Conservation (phyloP, 331 rosid species). For the Malus hybrid region DNA sequence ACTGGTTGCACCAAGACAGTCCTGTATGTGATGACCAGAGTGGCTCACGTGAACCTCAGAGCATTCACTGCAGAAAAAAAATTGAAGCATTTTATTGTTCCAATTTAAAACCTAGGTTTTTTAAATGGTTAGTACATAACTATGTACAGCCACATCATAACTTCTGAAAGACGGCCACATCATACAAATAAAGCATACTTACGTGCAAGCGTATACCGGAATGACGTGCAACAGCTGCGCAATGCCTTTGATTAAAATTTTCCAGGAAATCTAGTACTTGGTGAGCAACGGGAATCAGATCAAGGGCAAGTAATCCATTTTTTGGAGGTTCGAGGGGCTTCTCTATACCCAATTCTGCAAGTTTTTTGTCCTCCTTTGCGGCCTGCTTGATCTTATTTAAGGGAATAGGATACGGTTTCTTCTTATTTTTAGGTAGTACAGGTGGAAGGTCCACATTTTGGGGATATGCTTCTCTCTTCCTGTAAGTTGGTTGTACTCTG, state of each 20-base stretch:
- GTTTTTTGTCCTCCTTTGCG: conserved; percentile 51
- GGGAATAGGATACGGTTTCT: conserved; percentile 85
- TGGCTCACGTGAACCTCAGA: conserved; percentile 82
- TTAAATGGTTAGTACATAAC: background rate
- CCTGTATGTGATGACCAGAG: conserved; percentile 60
- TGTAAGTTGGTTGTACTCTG: conserved; percentile 20
- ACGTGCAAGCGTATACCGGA: conserved; percentile 91
- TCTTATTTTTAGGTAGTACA: conserved; percentile 58
- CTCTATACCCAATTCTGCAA: conserved; percentile 80
- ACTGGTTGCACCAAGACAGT: conserved; percentile 54
- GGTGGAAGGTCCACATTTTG: conserved; percentile 85
- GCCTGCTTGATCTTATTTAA: conserved; percentile 59
- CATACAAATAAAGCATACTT: conserved; percentile 2
- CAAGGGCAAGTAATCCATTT: conserved; percentile 76
- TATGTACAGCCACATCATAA: background rate
- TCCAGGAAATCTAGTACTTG: conserved; percentile 78
- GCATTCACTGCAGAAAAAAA: conserved; percentile 67
- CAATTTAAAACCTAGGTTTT: background rate
- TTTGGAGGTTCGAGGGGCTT: conserved; percentile 80
- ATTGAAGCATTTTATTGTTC: background rate
- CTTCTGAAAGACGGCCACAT: background rate
- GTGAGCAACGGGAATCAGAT: conserved; percentile 76
- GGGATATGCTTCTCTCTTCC: conserved; percentile 30
- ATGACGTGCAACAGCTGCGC: conserved; percentile 66
- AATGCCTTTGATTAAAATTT: conserved; percentile 71